Evolutionary conservation across 2,329 filamentous ascomycete genomes (phyloP).

Genomic region (Aspergillus tanneri): DNA sequence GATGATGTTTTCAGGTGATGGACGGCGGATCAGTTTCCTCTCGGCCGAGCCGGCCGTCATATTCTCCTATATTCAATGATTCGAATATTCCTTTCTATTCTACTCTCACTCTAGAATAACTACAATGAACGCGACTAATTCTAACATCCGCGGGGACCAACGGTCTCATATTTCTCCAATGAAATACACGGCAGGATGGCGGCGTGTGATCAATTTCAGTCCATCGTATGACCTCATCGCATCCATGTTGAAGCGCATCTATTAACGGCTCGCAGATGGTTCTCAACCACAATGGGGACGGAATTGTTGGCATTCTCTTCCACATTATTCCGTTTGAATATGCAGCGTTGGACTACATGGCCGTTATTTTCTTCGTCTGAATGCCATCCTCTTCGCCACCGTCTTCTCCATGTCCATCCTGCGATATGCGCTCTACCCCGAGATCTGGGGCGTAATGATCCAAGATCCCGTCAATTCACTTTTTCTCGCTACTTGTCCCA

Average conservation of each 20-base stretch:
- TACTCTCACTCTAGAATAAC: neutral
- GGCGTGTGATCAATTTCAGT: constrained; percentile 54
- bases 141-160: neutral
- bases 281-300: constrained; percentile 66
- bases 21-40: neutral
- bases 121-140: neutral
- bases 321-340: constrained; percentile 62
- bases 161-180: neutral
- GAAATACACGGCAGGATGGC: constrained; percentile 26
- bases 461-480: constrained; percentile 63
- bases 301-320: constrained; percentile 64
- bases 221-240: constrained; percentile 47
- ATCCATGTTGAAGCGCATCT: neutral
- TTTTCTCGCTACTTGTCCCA: constrained; percentile 64
- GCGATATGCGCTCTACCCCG: constrained; percentile 61
- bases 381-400: constrained; percentile 56
- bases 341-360: constrained; percentile 58
- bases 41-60: neutral
- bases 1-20: neutral
- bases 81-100: neutral
- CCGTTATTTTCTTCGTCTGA: constrained; percentile 62
- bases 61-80: too few species aligned
- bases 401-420: constrained; percentile 57
- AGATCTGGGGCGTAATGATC: constrained; percentile 64
- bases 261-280: constrained; percentile 48